Percentiles rank a stretch among this genome's conserved stretches.
Evolutionary conservation across 2,329 filamentous ascomycete genomes (phyloP).

Genomic region (Apiospora malaysiana): DNA sequence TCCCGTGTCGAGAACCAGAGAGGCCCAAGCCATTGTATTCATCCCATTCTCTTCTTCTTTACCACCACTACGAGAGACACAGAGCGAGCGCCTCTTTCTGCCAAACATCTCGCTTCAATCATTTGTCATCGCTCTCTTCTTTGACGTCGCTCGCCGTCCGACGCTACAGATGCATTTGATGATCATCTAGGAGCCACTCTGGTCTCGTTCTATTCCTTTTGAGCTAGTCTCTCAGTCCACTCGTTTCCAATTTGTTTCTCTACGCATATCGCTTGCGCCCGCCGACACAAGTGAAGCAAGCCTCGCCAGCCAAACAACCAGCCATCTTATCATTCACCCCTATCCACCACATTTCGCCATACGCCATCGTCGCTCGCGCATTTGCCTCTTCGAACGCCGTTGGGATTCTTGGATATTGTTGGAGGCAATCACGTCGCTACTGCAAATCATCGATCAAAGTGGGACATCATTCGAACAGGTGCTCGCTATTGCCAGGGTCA

Average conservation of each 20-base stretch:
- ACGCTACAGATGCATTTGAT: constrained; percentile 34
- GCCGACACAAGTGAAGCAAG: constrained; percentile 15
- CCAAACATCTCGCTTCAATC: constrained; percentile 5
- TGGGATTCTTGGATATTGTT: background rate
- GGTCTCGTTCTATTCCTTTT: constrained; percentile 37
- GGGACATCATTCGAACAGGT: background rate
- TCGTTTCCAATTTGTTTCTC: constrained; percentile 44
- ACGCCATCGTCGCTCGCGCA: constrained; percentile 6
- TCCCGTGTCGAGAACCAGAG: constrained; percentile 10
- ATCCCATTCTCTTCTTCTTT: constrained; percentile 18
- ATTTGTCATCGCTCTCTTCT: constrained; percentile 15
- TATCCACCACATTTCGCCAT: background rate
- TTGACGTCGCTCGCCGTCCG: constrained; percentile 1
- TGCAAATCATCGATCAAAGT: background rate
- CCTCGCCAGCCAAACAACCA: constrained; percentile 8
- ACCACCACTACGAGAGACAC: constrained; percentile 1
- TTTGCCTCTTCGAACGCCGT: background rate
- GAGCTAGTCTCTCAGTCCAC: constrained; percentile 56
- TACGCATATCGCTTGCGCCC: background rate
- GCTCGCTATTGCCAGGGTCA: constrained; percentile 9
- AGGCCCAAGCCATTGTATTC: constrained; percentile 17
- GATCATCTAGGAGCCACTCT: constrained; percentile 35
- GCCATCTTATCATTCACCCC: constrained; percentile 6
- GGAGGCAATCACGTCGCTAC: background rate
- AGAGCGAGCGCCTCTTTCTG: constrained; percentile 4